Conservation (phyloP, 1,284 basidiomycete genomes). For the Rhodotorula sp. region DNA sequence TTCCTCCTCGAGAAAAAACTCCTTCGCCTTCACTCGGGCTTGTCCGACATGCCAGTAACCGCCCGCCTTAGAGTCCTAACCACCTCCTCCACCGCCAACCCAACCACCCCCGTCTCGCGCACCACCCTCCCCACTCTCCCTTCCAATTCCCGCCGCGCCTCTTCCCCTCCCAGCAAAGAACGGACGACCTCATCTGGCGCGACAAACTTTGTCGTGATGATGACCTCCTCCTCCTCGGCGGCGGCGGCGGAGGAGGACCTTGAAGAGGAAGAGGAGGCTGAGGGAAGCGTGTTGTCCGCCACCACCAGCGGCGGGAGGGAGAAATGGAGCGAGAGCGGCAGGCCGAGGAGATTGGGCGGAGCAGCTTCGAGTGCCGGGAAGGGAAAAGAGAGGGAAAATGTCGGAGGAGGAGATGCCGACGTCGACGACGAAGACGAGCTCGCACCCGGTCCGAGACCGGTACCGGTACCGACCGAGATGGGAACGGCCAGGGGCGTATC, state of each 20-base stretch:
- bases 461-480: background rate
- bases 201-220: no score
- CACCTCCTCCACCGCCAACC: background rate
- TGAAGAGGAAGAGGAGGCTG: background rate
- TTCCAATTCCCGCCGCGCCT: slow-evolving; percentile 13
- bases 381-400: background rate
- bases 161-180: background rate
- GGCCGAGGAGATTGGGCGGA: background rate
- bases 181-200: no score
- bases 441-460: background rate
- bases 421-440: background rate
- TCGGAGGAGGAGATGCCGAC: background rate
- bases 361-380: background rate
- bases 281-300: background rate
- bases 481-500: background rate
- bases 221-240: background rate
- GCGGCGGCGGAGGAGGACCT: background rate
- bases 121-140: slow-evolving; percentile 39
- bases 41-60: no score
- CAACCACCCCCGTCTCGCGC: slow-evolving; percentile 34
- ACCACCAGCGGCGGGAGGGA: background rate
- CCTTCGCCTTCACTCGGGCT: no score
- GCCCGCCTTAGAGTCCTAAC: background rate
- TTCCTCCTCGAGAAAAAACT: no score
- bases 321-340: background rate